A percentile compares a stretch with the other conserved stretches of the same genome.
Conservation (phyloP, 2,329 filamentous ascomycete species). For the Uncinocarpus reesii region DNA sequence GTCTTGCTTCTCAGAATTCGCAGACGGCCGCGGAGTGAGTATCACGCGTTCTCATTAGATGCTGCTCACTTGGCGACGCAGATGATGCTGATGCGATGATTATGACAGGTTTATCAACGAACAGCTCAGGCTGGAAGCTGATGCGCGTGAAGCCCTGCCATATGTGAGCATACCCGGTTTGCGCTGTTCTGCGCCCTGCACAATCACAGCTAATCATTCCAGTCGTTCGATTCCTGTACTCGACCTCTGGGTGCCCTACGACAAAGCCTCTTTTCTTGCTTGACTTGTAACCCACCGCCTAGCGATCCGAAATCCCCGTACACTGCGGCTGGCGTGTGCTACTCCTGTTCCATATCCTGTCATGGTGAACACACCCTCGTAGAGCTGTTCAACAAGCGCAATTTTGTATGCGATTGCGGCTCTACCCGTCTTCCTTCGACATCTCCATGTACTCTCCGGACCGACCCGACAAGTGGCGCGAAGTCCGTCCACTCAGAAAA, state of each 20-base stretch:
- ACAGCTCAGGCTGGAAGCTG: conserved; percentile 83
- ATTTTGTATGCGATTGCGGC: conserved; percentile 94
- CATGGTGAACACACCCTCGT: conserved; percentile 92
- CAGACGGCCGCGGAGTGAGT: conserved; percentile 62
- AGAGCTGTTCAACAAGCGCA: conserved; percentile 88
- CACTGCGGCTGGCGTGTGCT: conserved; percentile 76
- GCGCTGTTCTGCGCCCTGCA: conserved; percentile 12
- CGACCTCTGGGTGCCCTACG: conserved; percentile 77
- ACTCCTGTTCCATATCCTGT: conserved; percentile 91
- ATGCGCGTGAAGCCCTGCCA: conserved; percentile 87
- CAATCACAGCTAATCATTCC: neutral
- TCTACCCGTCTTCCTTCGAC: conserved; percentile 64
- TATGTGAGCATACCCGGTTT: conserved; percentile 51
- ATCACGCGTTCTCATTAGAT: neutral
- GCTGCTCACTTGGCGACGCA: neutral
- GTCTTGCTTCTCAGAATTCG: conserved; percentile 47
- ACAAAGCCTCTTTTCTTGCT: conserved; percentile 81
- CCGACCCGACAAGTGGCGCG: conserved; percentile 60
- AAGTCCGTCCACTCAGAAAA: conserved; percentile 73
- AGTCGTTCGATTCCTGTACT: conserved; percentile 93
- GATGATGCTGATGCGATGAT: neutral
- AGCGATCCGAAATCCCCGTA: conserved; percentile 43
- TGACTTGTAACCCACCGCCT: conserved; percentile 84
- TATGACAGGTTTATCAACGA: conserved; percentile 65
- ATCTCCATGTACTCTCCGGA: conserved; percentile 64